Conservation (phyloP, 106 monocot species). For the Agapanthus africanus region DNA sequence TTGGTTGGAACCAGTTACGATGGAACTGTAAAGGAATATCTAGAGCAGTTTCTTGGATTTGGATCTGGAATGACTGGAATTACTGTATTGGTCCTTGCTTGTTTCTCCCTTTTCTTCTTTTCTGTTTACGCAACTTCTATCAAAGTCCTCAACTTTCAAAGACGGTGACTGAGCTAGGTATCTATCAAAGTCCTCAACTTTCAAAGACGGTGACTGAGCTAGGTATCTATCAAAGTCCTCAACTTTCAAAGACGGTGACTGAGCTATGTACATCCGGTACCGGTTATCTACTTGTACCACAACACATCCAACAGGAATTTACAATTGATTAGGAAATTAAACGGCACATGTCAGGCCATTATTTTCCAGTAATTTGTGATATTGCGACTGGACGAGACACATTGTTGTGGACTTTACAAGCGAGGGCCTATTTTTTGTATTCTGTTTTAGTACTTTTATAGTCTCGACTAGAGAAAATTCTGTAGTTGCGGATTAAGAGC, state of each 20-base stretch:
- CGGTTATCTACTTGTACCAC: too few relatives aligned
- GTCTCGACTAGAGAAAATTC: too few relatives aligned
- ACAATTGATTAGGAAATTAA: too few relatives aligned
- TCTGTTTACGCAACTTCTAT: conserved; percentile 55
- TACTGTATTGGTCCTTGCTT: conserved; percentile 35
- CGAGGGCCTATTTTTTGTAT: too few relatives aligned
- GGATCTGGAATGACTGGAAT: conserved; percentile 46
- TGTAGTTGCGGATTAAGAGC: too few relatives aligned
- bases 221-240: conserved; percentile 3
- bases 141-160: conserved; percentile 70
- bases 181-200: conserved; percentile 37
- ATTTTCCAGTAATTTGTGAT: too few relatives aligned
- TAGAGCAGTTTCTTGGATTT: conserved; percentile 46
- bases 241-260: conserved; percentile 75
- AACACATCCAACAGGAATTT: too few relatives aligned
- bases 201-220: conserved; percentile 49
- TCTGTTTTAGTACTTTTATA: background rate
- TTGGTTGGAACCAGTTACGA: background rate
- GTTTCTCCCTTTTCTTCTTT: conserved; percentile 51
- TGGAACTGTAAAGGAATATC: conserved; percentile 24
- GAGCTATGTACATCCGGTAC: too few relatives aligned
- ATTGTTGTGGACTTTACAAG: too few relatives aligned
- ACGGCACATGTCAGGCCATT: too few relatives aligned
- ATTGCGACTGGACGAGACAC: too few relatives aligned
- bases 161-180: conserved; percentile 24